Evolutionary conservation across 257 asterid species (phyloP).

Genomic region (Nyctanthes arbortristis): DNA sequence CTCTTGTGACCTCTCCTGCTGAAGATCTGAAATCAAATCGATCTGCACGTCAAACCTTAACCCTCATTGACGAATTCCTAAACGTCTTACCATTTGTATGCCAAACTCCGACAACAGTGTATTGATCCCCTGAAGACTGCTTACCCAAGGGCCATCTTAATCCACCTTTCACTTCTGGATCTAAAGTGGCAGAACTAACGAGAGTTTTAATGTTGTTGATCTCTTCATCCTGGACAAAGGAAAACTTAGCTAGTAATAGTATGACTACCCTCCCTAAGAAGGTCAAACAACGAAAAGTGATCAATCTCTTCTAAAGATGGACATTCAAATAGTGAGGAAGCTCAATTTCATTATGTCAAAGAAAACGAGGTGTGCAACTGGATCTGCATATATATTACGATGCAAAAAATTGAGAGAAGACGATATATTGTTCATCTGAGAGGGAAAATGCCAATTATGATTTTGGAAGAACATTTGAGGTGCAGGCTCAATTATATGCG

Average conservation of each 20-base stretch:
- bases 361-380: no score
- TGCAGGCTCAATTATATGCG: neutral
- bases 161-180: conserved; percentile 50
- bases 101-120: conserved; percentile 42
- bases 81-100: conserved; percentile 39
- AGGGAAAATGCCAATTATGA: neutral
- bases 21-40: conserved; percentile 51
- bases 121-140: conserved; percentile 40
- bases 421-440: neutral
- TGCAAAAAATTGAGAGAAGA: neutral
- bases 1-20: conserved; percentile 47
- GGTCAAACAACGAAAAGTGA: neutral
- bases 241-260: conserved; percentile 10
- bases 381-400: no score
- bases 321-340: neutral
- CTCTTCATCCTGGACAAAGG: conserved; percentile 46
- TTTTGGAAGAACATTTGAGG: neutral
- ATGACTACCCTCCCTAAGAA: neutral
- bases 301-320: neutral
- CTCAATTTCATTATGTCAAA: neutral
- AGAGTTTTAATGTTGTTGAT: conserved; percentile 31
- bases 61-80: conserved; percentile 37
- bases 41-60: conserved; percentile 48
- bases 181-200: conserved; percentile 42
- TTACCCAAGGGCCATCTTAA: conserved; percentile 52